phyloP scores from a whole-genome alignment of 371 early-diverging fungal species.

The Rhizopus sp. region DNA sequence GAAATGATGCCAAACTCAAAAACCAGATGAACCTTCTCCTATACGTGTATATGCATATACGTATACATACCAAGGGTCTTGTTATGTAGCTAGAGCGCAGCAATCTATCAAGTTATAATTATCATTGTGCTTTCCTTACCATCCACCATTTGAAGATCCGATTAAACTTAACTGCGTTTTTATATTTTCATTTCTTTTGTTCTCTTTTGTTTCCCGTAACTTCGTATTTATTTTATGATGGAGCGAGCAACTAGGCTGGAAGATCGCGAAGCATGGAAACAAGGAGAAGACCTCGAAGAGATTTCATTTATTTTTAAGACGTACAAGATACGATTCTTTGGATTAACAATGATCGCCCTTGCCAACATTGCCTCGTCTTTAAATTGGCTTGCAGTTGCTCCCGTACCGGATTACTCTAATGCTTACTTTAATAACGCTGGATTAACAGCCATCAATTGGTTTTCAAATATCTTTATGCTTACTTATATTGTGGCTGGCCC shows the following conservation, averaged over 20 bases:
- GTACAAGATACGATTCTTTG: constrained; percentile 49
- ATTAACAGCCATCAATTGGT: constrained; percentile 44
- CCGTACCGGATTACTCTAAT: constrained; percentile 39
- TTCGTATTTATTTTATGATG: constrained; percentile 8
- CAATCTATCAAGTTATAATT: no score
- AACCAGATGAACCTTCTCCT: no score
- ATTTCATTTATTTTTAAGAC: constrained; percentile 26
- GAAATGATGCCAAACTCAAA: no score
- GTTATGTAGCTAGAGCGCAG: no score
- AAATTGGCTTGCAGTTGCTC: constrained; percentile 48
- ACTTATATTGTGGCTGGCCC: constrained; percentile 57
- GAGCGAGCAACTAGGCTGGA: constrained; percentile 6
- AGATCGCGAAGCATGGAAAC: constrained; percentile 14
- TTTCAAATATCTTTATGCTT: constrained; percentile 55
- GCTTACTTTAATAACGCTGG: constrained; percentile 28
- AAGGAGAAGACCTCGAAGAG: constrained; percentile 18
- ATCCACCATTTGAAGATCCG: background rate
- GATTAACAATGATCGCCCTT: constrained; percentile 37
- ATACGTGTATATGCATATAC: no score
- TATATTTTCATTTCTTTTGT: constrained; percentile 3
- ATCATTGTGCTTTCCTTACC: background rate
- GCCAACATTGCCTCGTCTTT: constrained; percentile 46
- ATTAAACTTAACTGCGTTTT: background rate
- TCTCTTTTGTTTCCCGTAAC: background rate
- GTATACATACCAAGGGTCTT: background rate